These are phyloP conservation scores for Calonectria hawksworthii DNA, from an alignment of 2,329 filamentous ascomycete species.

Conservation along the genomic window DNA sequence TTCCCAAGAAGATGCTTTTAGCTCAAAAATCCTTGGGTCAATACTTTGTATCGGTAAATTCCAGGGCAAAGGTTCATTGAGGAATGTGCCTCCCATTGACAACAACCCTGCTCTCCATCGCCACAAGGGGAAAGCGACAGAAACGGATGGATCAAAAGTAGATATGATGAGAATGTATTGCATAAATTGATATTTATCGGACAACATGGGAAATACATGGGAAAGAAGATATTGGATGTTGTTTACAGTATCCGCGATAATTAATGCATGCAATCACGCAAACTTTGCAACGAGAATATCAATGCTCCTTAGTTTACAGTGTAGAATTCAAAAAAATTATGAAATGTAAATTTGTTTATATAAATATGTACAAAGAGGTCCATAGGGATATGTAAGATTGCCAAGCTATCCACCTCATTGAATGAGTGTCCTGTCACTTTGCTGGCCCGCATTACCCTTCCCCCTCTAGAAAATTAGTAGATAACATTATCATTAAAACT, in stretches of 20 bases:
- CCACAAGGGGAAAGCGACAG: no score
- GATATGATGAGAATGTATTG: no score
- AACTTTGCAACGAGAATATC: accelerated
- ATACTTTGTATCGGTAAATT: no score
- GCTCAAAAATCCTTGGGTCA: no score
- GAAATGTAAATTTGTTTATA: neutral
- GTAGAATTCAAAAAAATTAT: neutral
- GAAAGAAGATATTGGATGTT: neutral
- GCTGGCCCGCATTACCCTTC: neutral
- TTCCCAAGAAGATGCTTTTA: no score
- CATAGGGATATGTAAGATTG: neutral
- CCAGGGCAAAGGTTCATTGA: no score
- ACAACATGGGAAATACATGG: no score
- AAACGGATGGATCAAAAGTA: no score
- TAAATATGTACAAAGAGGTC: neutral
- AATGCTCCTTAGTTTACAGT: no score
- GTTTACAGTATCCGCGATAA: neutral
- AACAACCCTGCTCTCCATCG: no score
- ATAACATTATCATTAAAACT: constrained; percentile 1
- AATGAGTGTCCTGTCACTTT: neutral
- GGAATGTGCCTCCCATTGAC: no score
- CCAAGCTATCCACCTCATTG: neutral
- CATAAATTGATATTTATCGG: no score
- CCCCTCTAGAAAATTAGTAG: neutral
- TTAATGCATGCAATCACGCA: neutral